Conservation (phyloP, 2,329 filamentous ascomycete genomes). For the Coccinonectria pachysandricola region DNA sequence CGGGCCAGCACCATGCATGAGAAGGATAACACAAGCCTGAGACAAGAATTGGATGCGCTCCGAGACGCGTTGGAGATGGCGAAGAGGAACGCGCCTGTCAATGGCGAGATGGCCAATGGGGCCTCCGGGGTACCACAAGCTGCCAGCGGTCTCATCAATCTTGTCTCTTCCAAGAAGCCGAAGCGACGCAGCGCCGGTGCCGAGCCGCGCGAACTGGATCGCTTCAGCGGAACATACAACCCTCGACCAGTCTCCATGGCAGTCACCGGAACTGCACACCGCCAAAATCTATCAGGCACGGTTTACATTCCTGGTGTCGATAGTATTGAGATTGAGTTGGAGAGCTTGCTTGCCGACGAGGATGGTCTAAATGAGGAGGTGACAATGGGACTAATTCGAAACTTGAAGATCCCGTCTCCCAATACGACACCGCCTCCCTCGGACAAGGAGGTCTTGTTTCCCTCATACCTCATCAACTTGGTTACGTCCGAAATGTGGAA, state of each 20-base stretch:
- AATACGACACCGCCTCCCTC: conserved; percentile 80
- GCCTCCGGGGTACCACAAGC: conserved; percentile 36
- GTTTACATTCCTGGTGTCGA: conserved; percentile 75
- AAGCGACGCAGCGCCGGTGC: conserved; percentile 88
- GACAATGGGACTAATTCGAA: conserved; percentile 88
- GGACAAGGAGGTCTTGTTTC: conserved; percentile 98
- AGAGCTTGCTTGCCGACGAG: conserved; percentile 87
- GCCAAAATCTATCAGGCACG: conserved; percentile 62
- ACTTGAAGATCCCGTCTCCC: conserved; percentile 89
- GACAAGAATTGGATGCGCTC: conserved; percentile 80
- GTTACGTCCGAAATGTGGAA: conserved; percentile 99
- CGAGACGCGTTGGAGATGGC: conserved; percentile 88
- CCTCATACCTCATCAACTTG: conserved; percentile 95
- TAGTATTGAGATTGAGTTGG: conserved; percentile 89
- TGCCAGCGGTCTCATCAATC: conserved; percentile 78
- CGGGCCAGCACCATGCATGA: conserved; percentile 67
- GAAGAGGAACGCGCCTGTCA: conserved; percentile 65
- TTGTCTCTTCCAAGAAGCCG: conserved; percentile 93
- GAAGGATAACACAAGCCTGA: conserved; percentile 72
- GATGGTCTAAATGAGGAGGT: conserved; percentile 95
- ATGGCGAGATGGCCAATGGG: conserved; percentile 45
- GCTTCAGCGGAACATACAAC: conserved; percentile 87
- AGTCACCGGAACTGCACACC: conserved; percentile 55
- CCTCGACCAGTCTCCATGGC: conserved; percentile 96
- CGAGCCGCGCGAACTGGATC: conserved; percentile 74